Percentiles rank a stretch among this genome's conserved stretches.
phyloP scores from a whole-genome alignment of 75 land plant species.

The Cunninghamia lanceolata region DNA sequence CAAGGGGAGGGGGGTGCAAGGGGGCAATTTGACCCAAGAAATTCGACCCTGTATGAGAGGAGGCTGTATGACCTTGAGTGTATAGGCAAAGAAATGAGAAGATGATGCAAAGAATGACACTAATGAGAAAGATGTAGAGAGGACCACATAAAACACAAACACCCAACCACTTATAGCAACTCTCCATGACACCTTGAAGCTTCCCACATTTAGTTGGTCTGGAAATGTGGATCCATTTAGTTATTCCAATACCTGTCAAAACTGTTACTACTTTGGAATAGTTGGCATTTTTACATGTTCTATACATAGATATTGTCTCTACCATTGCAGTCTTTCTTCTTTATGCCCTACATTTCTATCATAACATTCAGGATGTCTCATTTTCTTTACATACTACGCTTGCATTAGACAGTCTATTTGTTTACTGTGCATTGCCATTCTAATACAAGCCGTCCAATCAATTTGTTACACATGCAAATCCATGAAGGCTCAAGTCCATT shows the following conservation, averaged over 20 bases:
- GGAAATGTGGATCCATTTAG: not conserved
- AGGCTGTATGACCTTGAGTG: not conserved
- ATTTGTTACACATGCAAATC: too few relatives aligned
- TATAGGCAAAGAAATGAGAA: not conserved
- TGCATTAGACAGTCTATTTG: not conserved
- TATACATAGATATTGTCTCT: not conserved
- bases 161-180: not conserved
- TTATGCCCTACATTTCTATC: not conserved
- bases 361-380: not conserved
- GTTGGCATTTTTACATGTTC: not conserved
- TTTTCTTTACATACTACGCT: not conserved
- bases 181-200: not conserved
- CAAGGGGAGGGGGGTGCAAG: too few relatives aligned
- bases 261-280: not conserved
- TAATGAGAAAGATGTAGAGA: not conserved
- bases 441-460: not conserved
- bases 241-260: not conserved
- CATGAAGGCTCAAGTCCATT: not conserved
- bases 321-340: not conserved
- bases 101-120: too few relatives aligned
- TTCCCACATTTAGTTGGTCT: not conserved
- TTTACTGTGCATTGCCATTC: not conserved
- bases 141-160: not conserved
- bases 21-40: not conserved
- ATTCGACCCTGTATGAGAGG: not conserved